Base-by-base conservation (phyloP, 2,329 filamentous ascomycete genomes). In the Paradendryphiella salina region DNA sequence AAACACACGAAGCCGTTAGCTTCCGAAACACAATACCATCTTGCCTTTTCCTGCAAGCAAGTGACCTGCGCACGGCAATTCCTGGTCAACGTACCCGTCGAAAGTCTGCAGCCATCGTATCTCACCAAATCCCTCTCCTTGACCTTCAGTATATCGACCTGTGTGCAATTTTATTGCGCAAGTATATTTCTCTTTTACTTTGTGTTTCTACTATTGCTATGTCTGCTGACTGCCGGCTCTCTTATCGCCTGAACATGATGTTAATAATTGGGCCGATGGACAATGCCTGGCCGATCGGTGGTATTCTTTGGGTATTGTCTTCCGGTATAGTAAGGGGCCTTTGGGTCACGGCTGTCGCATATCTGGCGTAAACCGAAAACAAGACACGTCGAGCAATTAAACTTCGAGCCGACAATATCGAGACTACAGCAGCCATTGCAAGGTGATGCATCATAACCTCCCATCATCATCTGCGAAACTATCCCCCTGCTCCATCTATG, bases 1-100 rank as follows among this genome's bases (percentile, higher is more conserved):
- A 66, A 56, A 55, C 40, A 51, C 15, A 42, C 39, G 18, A 42
- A 42, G 39, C 43, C 29, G 23, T 51, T 14, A 41, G 34, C 43
- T 31, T 9, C 23, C 21, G 26, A 43, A 38, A 40, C 17, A 34
- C 39, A 42, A 45, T 47, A 36, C 40, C 31, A 46, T 46, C 21
- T 40, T 41, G 40, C 43, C 36, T 36, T 28, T 53, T 36, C 36
- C 49, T 41, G 26, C 38, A 21, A 33, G 23, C 26, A 35, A 50
- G 41, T 31, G 33, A 53, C 37, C 38, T 49, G 34, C 39, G 39
- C 39, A 43, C 50, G 50, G 29, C 50, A 34, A 52, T 48, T 41
- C 50, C 45, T 43, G 39, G 39, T 52, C 39, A 37, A 14, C 32
- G 38, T 44, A 40, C 50, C 44, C 34, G 45, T 52, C 32, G 39